A percentile compares a stretch with the other conserved stretches of the same genome.
phyloP scores from a whole-genome alignment of 1,284 basidiomycete species.

The Malassezia nana region DNA sequence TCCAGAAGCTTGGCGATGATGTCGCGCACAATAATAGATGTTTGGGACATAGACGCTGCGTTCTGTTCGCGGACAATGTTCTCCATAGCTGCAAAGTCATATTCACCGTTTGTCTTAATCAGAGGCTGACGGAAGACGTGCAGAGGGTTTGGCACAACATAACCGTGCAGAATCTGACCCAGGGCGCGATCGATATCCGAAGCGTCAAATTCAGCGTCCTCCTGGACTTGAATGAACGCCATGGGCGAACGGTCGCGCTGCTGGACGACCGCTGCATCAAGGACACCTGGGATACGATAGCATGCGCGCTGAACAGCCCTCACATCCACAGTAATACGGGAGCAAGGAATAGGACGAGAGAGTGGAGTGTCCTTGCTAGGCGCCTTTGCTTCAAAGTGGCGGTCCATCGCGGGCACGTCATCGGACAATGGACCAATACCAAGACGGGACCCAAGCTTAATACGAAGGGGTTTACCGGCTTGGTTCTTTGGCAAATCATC shows the following conservation, averaged over 20 bases:
- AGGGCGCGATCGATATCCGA: slow-evolving; percentile 47
- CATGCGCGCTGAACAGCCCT: slow-evolving; percentile 47
- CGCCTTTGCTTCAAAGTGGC: slow-evolving; percentile 47
- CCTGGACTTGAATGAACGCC: slow-evolving; percentile 47
- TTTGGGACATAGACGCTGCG: slow-evolving; percentile 45
- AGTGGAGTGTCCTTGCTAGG: slow-evolving; percentile 45
- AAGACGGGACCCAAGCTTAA: slow-evolving; percentile 47
- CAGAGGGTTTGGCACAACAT: slow-evolving; percentile 47
- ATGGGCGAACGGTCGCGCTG: slow-evolving; percentile 46
- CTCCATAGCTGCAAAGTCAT: slow-evolving; percentile 48
- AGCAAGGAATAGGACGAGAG: slow-evolving; percentile 45
- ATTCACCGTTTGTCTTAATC: slow-evolving; percentile 42
- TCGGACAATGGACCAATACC: slow-evolving; percentile 45
- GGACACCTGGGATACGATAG: slow-evolving; percentile 47
- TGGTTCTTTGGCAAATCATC: slow-evolving; percentile 48
- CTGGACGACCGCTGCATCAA: slow-evolving; percentile 45
- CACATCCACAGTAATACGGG: slow-evolving; percentile 42
- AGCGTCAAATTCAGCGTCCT: slow-evolving; percentile 46
- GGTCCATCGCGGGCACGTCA: slow-evolving; percentile 43
- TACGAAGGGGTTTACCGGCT: slow-evolving; percentile 47
- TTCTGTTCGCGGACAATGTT: slow-evolving; percentile 46
- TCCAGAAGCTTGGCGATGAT: slow-evolving; percentile 46
- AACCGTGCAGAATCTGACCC: slow-evolving; percentile 46
- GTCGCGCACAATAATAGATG: slow-evolving; percentile 42
- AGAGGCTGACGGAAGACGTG: slow-evolving; percentile 48